phyloP scores from a whole-genome alignment of 73 alveolate genomes.

The Strombidium stylifer region DNA sequence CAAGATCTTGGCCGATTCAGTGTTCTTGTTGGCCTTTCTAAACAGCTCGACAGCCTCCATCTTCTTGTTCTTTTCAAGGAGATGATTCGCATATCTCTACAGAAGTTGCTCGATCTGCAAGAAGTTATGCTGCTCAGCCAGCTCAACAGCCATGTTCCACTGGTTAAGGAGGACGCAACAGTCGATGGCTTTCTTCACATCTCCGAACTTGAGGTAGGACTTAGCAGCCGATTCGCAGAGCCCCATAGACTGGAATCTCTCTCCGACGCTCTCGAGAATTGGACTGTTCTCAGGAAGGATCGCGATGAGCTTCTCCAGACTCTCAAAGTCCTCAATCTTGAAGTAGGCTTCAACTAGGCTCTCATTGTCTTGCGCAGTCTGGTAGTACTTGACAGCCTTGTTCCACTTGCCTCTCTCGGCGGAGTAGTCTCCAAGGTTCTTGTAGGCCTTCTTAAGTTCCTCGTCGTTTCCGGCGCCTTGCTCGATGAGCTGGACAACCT shows the following conservation, averaged over 20 bases:
- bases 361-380: constrained; percentile 78
- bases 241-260: constrained; percentile 92
- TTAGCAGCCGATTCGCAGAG: constrained; percentile 96
- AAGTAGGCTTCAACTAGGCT: constrained; percentile 86
- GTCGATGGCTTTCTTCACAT: constrained; percentile 98
- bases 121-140: constrained; percentile 99
- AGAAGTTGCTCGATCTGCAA: constrained; percentile 98
- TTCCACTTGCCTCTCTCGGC: constrained; percentile 81
- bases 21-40: constrained; percentile 98
- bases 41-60: constrained; percentile 99
- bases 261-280: constrained; percentile 80
- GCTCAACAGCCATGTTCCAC: constrained; percentile 99
- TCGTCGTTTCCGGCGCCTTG: constrained; percentile 95
- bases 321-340: constrained; percentile 82
- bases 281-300: constrained; percentile 87
- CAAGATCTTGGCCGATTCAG: constrained; percentile 98
- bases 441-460: constrained; percentile 77
- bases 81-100: constrained; percentile 94
- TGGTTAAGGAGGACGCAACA: constrained; percentile 94
- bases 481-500: constrained; percentile 83
- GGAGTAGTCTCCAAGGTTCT: constrained; percentile 72
- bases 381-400: constrained; percentile 78
- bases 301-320: constrained; percentile 74
- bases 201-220: constrained; percentile 93
- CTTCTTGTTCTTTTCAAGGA: constrained; percentile 97